Evolutionary conservation across 192 early-diverging fungal species (phyloP), one percentile per base, ranked within the genome.

Genomic region (Mortierella antarctica): DNA sequence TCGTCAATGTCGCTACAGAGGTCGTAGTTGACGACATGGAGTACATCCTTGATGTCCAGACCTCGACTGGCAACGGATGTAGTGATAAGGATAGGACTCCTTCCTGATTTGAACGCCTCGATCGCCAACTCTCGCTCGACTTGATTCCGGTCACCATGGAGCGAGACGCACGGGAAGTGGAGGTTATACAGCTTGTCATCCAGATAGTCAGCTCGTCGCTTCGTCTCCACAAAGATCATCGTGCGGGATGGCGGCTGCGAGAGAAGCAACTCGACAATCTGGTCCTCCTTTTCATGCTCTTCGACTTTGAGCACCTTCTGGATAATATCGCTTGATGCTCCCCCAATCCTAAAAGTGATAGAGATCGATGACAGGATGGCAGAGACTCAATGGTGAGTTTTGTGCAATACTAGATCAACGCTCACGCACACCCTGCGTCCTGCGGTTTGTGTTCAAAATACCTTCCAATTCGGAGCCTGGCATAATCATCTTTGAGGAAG

Each of bases 1-100:
- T 95, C 95, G 56, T 96, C 94, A 77, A 95, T 95, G 65, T 95
- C 91, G n/a, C 84, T 84, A 50, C 93, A 91, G 41, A 96, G 83
- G 70, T 96, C 95, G 68, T 93, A 96, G 83, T 95, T 95, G 77
- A 96, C 90, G 51, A 96, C 94, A 83, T 96, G 94, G 40, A 87
- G 83, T 10, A 96, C 90, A 80, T 95, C 92, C 62, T 91, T 91
- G 65, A 96, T 94, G 75, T 96, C 95, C 39, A 96, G 74, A 70
- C 95, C 95, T 62, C 95, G 89, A 15, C 94, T 90, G 23, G 95
- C 94, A 13, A 96, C 92, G 45, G 92, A 92, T 17, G 95, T 96
- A 11, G 95, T 93, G 14, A 96, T 92, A 48, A 96, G 83, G 57
- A 96, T 85, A 5, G 88, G 88, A 7, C 85, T 84, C 17, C 79